Evolutionary conservation across 1,284 basidiomycete species (phyloP).

Genomic region (Ustilago crameri): DNA sequence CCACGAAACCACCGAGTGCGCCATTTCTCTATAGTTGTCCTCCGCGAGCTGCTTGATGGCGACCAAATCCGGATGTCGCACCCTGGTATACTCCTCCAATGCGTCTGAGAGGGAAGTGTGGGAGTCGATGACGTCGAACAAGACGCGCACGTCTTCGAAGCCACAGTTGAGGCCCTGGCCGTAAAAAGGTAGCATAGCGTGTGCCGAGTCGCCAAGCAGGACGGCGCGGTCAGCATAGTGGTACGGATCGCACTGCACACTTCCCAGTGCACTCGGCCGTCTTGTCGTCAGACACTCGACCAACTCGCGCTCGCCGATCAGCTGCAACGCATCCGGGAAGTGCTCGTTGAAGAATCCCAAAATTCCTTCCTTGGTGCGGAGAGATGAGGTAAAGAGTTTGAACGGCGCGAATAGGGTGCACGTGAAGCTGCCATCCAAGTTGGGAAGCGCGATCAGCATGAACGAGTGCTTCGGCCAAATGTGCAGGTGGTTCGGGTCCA

Average conservation of each 20-base stretch:
- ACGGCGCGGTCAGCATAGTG: conserved; percentile 88
- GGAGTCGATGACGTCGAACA: conserved; percentile 78
- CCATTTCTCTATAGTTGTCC: conserved; percentile 96
- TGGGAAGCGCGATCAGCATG: conserved; percentile 98
- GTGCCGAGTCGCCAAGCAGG: conserved; percentile 91
- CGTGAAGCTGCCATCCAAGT: conserved; percentile 71
- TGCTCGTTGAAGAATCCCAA: conserved; percentile 82
- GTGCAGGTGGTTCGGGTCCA: conserved; percentile 95
- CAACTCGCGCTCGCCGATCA: conserved; percentile 83
- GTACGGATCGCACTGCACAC: conserved; percentile 88
- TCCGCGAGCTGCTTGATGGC: conserved; percentile 92
- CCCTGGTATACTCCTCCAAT: conserved; percentile 80
- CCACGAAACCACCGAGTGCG: conserved; percentile 85
- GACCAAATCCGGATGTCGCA: conserved; percentile 84
- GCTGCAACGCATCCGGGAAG: conserved; percentile 85
- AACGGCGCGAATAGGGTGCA: conserved; percentile 90
- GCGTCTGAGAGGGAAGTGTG: conserved; percentile 74
- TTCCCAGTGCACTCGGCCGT: conserved; percentile 88
- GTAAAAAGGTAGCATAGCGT: conserved; percentile 98
- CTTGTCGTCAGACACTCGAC: conserved; percentile 82
- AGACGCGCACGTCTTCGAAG: conserved; percentile 92
- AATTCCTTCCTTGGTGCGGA: conserved; percentile 70
- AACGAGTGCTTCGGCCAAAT: conserved; percentile 98
- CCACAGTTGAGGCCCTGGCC: conserved; percentile 97
- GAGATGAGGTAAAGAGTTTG: conserved; percentile 75